A percentile compares a stretch with the other conserved stretches of the same genome.
phyloP scores from a whole-genome alignment of 208 protist genomes.

The Acanthamoeba castellanii region DNA sequence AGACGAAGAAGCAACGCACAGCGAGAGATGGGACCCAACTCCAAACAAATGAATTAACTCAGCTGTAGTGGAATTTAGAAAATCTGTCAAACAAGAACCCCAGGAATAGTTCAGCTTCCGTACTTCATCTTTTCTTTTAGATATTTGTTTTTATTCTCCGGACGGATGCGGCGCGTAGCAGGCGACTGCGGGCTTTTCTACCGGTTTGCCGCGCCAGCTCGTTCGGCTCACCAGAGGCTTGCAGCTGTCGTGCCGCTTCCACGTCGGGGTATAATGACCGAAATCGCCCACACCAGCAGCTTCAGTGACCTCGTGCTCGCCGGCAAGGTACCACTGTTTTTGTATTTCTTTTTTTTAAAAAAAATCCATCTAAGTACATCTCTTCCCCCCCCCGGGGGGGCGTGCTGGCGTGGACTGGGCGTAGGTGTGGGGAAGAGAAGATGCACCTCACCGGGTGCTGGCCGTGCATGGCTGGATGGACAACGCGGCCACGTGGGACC shows the following conservation, averaged over 20 bases:
- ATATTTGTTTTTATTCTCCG: neutral
- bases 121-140: neutral
- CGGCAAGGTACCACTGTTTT: neutral
- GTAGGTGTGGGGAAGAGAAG: constrained; percentile 31
- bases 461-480: constrained; percentile 57
- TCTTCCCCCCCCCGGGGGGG: neutral
- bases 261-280: neutral
- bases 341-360: neutral
- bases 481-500: constrained; percentile 42
- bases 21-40: too few relatives aligned
- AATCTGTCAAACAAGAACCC: neutral
- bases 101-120: neutral
- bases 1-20: too few relatives aligned
- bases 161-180: neutral
- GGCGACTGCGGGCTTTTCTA: neutral
- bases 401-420: neutral
- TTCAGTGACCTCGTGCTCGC: neutral
- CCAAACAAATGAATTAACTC: too few relatives aligned
- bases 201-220: neutral
- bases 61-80: neutral
- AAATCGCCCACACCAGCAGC: neutral
- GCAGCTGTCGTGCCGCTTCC: neutral
- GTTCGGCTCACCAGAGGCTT: neutral
- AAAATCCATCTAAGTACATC: neutral
- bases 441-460: neutral